These are phyloP conservation scores for Sideroxylon spinosum DNA, from an alignment of 179 eudicot species.

Conservation along the genomic window DNA sequence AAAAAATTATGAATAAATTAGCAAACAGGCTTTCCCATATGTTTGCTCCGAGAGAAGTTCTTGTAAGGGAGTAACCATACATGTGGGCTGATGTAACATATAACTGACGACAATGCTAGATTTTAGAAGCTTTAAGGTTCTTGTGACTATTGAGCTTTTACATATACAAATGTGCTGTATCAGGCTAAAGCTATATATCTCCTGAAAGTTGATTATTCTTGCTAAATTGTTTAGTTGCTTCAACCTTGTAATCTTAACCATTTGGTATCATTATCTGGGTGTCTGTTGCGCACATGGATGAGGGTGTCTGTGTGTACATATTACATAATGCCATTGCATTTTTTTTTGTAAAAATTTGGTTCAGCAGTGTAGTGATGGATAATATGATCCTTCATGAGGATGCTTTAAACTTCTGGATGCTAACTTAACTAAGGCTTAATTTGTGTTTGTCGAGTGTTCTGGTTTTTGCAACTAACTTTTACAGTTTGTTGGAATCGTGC, in stretches of 20 bases:
- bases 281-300: neutral
- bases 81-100: neutral
- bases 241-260: neutral
- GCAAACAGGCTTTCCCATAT: neutral
- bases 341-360: no score
- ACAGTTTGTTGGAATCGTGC: neutral
- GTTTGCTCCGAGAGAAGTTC: neutral
- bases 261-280: neutral
- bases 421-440: neutral
- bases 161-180: neutral
- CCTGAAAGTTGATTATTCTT: neutral
- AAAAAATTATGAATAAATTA: no score
- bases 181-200: neutral
- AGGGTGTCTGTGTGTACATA: neutral
- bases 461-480: neutral
- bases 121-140: neutral
- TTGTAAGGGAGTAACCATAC: neutral
- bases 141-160: neutral
- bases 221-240: neutral
- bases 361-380: no score
- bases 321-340: no score
- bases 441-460: neutral
- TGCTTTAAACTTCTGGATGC: neutral
- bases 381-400: neutral
- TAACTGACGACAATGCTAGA: neutral